A percentile compares a stretch with the other conserved stretches of the same genome.
These are phyloP conservation scores for Paecilomyces dactylethromorphus DNA, from an alignment of 2,329 filamentous ascomycete genomes.

Conservation along the genomic window DNA sequence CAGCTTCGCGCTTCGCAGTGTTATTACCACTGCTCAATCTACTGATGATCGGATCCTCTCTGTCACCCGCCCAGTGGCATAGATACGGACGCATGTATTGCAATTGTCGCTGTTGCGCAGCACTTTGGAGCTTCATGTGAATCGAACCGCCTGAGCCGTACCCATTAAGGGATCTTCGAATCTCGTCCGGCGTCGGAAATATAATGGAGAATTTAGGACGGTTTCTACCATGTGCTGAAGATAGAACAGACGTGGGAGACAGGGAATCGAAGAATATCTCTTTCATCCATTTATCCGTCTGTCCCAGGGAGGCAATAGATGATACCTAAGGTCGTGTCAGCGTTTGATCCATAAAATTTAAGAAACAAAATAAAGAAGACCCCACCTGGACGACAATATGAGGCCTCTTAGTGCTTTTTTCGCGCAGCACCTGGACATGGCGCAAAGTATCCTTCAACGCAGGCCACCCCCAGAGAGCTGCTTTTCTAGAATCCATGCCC, in stretches of 20 bases:
- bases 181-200: slow-evolving; percentile 74
- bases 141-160: slow-evolving; percentile 74
- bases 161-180: slow-evolving; percentile 68
- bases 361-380: neutral
- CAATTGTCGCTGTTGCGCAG: slow-evolving; percentile 67
- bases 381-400: slow-evolving; percentile 33
- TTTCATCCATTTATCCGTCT: slow-evolving; percentile 64
- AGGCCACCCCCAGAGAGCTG: slow-evolving; percentile 70
- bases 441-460: slow-evolving; percentile 57
- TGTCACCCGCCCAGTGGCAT: slow-evolving; percentile 68
- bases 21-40: slow-evolving; percentile 4
- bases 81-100: slow-evolving; percentile 64
- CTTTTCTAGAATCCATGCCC: slow-evolving; percentile 32
- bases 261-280: slow-evolving; percentile 52
- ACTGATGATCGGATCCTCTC: slow-evolving; percentile 1
- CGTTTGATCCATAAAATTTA: neutral
- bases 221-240: slow-evolving; percentile 3
- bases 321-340: slow-evolving; percentile 57
- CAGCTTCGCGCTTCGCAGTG: slow-evolving; percentile 40
- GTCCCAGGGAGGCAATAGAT: slow-evolving; percentile 72
- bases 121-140: slow-evolving; percentile 68
- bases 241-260: slow-evolving; percentile 14
- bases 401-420: slow-evolving; percentile 12
- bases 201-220: slow-evolving; percentile 61
- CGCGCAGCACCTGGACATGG: slow-evolving; percentile 41